Evolutionary conservation across 1,139 yeast species (phyloP).

Genomic region (Kodamaea sp.): DNA sequence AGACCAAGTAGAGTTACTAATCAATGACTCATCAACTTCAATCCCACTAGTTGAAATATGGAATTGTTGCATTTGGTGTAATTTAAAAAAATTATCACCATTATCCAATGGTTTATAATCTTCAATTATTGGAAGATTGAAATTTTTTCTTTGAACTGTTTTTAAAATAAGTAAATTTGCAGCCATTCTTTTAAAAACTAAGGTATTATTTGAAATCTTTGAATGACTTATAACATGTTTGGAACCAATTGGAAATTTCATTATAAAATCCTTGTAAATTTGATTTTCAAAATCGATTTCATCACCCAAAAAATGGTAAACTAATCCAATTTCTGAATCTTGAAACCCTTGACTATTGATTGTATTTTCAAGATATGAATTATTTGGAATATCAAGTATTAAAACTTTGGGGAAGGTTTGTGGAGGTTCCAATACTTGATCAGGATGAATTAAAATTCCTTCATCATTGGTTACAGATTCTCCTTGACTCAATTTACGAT

Average conservation of each 20-base stretch:
- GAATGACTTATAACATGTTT: slow-evolving; percentile 71
- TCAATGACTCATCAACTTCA: slow-evolving; percentile 18
- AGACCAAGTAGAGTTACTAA: slow-evolving; percentile 34
- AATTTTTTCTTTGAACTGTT: slow-evolving; percentile 48
- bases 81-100: slow-evolving; percentile 17
- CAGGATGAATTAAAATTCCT: slow-evolving; percentile 60
- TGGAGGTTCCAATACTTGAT: slow-evolving; percentile 67
- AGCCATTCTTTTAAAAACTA: slow-evolving; percentile 57
- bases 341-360: slow-evolving; percentile 30
- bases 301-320: slow-evolving; percentile 75
- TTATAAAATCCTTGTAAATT: slow-evolving; percentile 44
- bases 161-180: slow-evolving; percentile 54
- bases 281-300: slow-evolving; percentile 49
- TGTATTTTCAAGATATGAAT: slow-evolving; percentile 47
- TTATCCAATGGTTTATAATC: slow-evolving; percentile 18
- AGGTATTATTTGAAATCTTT: slow-evolving; percentile 54
- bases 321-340: slow-evolving; percentile 43
- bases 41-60: slow-evolving; percentile 25
- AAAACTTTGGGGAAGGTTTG: slow-evolving; percentile 57
- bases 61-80: slow-evolving; percentile 33
- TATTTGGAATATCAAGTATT: slow-evolving; percentile 70
- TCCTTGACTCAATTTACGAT: slow-evolving; percentile 59
- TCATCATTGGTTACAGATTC: slow-evolving; percentile 51
- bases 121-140: slow-evolving; percentile 45
- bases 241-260: slow-evolving; percentile 47